phyloP scores from a whole-genome alignment of 768 basidiomycete genomes.

The Kwoniella heveanensis region DNA sequence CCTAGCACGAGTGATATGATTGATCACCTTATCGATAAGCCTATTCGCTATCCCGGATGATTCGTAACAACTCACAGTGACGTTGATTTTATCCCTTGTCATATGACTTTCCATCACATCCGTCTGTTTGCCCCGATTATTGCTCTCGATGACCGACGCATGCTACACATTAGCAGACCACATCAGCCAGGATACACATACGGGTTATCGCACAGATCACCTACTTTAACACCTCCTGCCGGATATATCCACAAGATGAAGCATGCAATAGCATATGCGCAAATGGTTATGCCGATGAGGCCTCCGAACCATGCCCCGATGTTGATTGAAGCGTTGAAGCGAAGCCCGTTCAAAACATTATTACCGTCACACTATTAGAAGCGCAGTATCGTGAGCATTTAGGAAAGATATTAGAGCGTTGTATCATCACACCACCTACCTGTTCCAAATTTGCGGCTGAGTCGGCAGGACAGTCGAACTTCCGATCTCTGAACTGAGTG shows the following conservation, averaged over 20 bases:
- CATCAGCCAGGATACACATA: too few relatives aligned
- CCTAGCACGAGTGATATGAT: constrained; percentile 2
- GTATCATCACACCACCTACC: too few relatives aligned
- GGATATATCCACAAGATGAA: constrained; percentile 53
- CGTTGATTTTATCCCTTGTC: constrained; percentile 51
- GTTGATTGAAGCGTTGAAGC: constrained; percentile 44
- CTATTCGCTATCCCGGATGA: too few relatives aligned
- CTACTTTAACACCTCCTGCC: constrained; percentile 54
- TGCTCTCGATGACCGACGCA: constrained; percentile 49
- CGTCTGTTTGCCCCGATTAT: constrained; percentile 38
- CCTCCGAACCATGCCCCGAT: constrained; percentile 49
- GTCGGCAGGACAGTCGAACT: constrained; percentile 45
- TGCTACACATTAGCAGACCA: constrained; percentile 24
- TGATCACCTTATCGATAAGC: background rate
- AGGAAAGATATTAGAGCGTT: too few relatives aligned
- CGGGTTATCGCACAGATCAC: background rate
- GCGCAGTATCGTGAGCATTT: too few relatives aligned
- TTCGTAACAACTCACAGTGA: constrained; percentile 49
- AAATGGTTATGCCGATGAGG: constrained; percentile 51
- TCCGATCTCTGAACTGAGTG: constrained; percentile 57
- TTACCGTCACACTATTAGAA: constrained; percentile 55
- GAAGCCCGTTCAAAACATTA: constrained; percentile 57
- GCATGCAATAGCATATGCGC: constrained; percentile 48
- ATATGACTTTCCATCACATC: constrained; percentile 50
- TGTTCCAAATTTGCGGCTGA: constrained; percentile 40